These are phyloP conservation scores for Aspergillus sclerotiicarbonarius DNA, from an alignment of 495 filamentous ascomycete genomes.

Conservation along the genomic window DNA sequence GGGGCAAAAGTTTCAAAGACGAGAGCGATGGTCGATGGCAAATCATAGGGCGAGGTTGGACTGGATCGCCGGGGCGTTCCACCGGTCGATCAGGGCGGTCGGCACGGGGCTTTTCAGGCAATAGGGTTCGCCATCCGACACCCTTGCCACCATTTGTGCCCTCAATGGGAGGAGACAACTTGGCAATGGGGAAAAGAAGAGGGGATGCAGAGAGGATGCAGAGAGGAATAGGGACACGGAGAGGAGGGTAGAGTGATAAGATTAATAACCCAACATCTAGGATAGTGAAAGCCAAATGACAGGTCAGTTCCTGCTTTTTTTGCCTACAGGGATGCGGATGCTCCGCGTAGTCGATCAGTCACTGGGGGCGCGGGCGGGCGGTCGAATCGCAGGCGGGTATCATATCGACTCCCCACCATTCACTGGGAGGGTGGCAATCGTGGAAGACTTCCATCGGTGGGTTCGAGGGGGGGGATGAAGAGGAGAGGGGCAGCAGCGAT, in stretches of 20 bases:
- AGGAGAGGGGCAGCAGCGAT: not conserved
- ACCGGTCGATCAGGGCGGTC: constrained; percentile 20
- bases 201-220: too few species aligned
- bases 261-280: too few species aligned
- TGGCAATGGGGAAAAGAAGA: not conserved
- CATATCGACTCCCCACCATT: not conserved
- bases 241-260: too few species aligned
- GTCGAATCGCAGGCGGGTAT: not conserved
- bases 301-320: constrained; percentile 5
- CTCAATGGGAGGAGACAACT: not conserved
- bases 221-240: too few species aligned
- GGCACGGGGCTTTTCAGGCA: constrained; percentile 5
- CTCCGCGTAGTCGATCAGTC: too few species aligned
- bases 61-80: constrained; percentile 14
- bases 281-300: not conserved
- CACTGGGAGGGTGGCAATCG: constrained; percentile 1
- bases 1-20: constrained; percentile 10
- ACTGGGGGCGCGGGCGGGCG: not conserved
- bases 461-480: not conserved
- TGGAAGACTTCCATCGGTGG: not conserved
- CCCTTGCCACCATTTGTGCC: constrained; percentile 15
- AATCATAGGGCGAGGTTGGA: constrained; percentile 18
- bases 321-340: not conserved
- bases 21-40: constrained; percentile 16
- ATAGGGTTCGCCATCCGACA: constrained; percentile 8